A percentile compares a stretch with the other conserved stretches of the same genome.
Evolutionary conservation across 768 basidiomycete genomes (phyloP).

Genomic region (Cytidiella melzeri): DNA sequence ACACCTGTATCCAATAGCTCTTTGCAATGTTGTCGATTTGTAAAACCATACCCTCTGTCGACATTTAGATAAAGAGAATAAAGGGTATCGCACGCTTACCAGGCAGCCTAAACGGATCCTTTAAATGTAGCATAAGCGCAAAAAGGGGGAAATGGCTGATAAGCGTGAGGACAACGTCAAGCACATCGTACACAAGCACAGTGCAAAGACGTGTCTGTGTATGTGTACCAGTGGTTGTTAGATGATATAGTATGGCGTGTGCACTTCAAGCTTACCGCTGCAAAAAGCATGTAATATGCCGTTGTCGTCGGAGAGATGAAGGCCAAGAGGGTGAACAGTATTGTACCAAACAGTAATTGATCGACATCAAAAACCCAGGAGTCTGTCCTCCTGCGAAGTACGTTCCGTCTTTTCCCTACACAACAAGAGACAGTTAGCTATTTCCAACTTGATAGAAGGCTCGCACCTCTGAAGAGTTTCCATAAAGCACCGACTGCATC

Average conservation of each 20-base stretch:
- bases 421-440: neutral
- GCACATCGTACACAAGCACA: slow-evolving; percentile 50
- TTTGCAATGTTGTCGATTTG: neutral
- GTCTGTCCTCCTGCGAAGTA: slow-evolving; percentile 81
- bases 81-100: slow-evolving; percentile 37
- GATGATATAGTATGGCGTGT: neutral
- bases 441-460: neutral
- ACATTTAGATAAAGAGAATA: neutral
- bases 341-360: slow-evolving; percentile 91
- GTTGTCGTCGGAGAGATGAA: slow-evolving; percentile 83
- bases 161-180: slow-evolving; percentile 66
- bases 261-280: slow-evolving; percentile 47
- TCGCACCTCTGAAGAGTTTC: slow-evolving; percentile 82
- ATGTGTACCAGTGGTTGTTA: neutral
- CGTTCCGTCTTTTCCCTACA: slow-evolving; percentile 83
- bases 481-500: slow-evolving; percentile 62
- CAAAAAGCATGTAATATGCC: slow-evolving; percentile 82
- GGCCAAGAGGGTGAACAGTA: slow-evolving; percentile 75
- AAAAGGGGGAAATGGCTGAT: slow-evolving; percentile 94
- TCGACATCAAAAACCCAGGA: slow-evolving; percentile 89
- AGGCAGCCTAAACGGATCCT: slow-evolving; percentile 80
- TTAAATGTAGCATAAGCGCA: slow-evolving; percentile 73
- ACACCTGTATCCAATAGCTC: neutral
- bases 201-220: slow-evolving; percentile 46
- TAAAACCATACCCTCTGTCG: slow-evolving; percentile 5